Evolutionary conservation across 495 filamentous ascomycete species (phyloP).

Genomic region (Sabuloglossum arenarium): DNA sequence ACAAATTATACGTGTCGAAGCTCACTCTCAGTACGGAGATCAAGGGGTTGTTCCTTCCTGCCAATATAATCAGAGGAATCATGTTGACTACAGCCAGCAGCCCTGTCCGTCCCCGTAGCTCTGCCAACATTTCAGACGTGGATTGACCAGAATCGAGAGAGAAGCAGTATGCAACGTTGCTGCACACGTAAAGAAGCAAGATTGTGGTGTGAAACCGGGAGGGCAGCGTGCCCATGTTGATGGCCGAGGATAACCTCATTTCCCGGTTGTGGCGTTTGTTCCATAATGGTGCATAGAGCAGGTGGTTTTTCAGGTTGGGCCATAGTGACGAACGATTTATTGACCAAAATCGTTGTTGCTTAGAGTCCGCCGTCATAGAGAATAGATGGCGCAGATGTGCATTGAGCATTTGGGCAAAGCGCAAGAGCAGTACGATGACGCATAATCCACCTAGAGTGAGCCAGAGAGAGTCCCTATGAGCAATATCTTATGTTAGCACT

Average conservation of each 20-base stretch:
- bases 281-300: conserved; percentile 72
- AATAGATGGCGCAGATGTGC: conserved; percentile 50
- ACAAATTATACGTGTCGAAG: conserved; percentile 89
- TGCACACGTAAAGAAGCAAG: conserved; percentile 38
- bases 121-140: conserved; percentile 25
- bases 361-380: conserved; percentile 28
- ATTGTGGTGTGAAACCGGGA: conserved; percentile 63
- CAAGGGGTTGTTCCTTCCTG: conserved; percentile 48
- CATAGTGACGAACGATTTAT: conserved; percentile 1
- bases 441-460: conserved; percentile 26
- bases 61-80: conserved; percentile 50
- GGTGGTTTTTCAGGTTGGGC: conserved; percentile 42
- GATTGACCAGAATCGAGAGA: conserved; percentile 31
- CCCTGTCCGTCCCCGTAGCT: conserved; percentile 56
- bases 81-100: conserved; percentile 58
- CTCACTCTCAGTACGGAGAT: conserved; percentile 53
- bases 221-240: conserved; percentile 74
- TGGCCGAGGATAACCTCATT: conserved; percentile 49
- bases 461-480: conserved; percentile 6
- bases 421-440: conserved; percentile 30
- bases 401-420: conserved; percentile 40
- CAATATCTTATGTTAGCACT: background rate
- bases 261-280: conserved; percentile 71
- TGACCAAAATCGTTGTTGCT: conserved; percentile 34
- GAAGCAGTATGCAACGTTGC: conserved; percentile 43